Conservation (phyloP, 495 filamentous ascomycete genomes). For the Aspergillus haitiensis region DNA sequence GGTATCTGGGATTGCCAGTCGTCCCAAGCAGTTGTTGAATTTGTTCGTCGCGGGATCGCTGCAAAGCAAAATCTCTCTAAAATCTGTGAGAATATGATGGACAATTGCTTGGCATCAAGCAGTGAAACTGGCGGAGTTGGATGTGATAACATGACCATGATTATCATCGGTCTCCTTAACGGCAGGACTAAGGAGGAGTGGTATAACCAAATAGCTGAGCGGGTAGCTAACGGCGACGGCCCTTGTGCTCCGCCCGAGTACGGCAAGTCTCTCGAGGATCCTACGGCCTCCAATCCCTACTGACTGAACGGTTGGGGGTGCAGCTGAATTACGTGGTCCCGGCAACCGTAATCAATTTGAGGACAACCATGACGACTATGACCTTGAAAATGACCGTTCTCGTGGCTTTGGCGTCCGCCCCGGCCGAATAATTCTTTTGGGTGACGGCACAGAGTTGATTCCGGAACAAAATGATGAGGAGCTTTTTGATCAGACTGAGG, state of each 20-base stretch:
- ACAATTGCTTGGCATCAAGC: constrained; percentile 96
- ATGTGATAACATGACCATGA: constrained; percentile 99
- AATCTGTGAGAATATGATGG: constrained; percentile 99
- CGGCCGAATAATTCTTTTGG: constrained; percentile 88
- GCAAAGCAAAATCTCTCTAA: constrained; percentile 89
- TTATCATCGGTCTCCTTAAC: constrained; percentile 81
- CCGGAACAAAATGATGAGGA: constrained; percentile 85
- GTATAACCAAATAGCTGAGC: constrained; percentile 91
- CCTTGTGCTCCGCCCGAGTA: constrained; percentile 99
- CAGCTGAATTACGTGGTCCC: constrained; percentile 96
- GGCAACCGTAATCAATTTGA: constrained; percentile 80
- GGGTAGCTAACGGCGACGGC: constrained; percentile 95
- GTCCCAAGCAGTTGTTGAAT: constrained; percentile 94
- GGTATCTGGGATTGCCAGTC: constrained; percentile 99
- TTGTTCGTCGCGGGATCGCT: constrained; percentile 91
- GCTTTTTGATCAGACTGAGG: constrained; percentile 83
- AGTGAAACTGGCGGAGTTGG: constrained; percentile 97
- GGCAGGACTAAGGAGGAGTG: constrained; percentile 95
- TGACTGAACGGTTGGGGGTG: constrained; percentile 47
- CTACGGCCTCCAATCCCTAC: constrained; percentile 47
- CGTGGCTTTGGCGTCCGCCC: constrained; percentile 63
- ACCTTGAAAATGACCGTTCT: constrained; percentile 69
- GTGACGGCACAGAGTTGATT: constrained; percentile 87
- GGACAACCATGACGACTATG: constrained; percentile 90
- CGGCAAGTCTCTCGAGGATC: constrained; percentile 71